Evolutionary conservation across 2,329 filamentous ascomycete genomes (phyloP).

Genomic region (Fusarium algeriense): DNA sequence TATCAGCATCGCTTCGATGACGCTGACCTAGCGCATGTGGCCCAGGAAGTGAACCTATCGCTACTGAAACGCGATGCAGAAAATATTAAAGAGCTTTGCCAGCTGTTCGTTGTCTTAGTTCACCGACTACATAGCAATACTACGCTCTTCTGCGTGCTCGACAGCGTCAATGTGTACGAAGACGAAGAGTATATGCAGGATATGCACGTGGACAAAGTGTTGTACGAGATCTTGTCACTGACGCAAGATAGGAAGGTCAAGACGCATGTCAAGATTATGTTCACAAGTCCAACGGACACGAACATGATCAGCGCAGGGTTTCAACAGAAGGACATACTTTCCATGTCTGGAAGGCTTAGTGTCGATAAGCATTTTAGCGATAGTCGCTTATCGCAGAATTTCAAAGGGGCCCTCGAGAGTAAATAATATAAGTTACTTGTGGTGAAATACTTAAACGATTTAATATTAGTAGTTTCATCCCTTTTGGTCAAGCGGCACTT

Average conservation of each 20-base stretch:
- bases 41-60: not conserved
- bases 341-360: not conserved
- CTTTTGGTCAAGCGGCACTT: too few species aligned
- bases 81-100: accelerated
- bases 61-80: accelerated
- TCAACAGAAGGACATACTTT: not conserved
- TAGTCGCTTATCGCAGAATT: not conserved
- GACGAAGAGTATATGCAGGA: not conserved
- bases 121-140: not conserved
- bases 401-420: not conserved
- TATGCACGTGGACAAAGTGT: accelerated
- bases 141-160: not conserved
- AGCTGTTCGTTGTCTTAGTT: accelerated
- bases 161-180: not conserved
- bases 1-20: not conserved
- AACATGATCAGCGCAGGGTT: not conserved
- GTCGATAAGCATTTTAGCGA: not conserved
- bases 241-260: not conserved
- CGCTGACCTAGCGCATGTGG: accelerated
- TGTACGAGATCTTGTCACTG: not conserved
- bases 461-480: too few species aligned
- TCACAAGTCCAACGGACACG: not conserved
- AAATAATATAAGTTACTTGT: too few species aligned
- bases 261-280: not conserved
- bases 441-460: too few species aligned